Base-by-base conservation (phyloP, 257 asterid species). In the Lithospermum erythrorhizon region DNA sequence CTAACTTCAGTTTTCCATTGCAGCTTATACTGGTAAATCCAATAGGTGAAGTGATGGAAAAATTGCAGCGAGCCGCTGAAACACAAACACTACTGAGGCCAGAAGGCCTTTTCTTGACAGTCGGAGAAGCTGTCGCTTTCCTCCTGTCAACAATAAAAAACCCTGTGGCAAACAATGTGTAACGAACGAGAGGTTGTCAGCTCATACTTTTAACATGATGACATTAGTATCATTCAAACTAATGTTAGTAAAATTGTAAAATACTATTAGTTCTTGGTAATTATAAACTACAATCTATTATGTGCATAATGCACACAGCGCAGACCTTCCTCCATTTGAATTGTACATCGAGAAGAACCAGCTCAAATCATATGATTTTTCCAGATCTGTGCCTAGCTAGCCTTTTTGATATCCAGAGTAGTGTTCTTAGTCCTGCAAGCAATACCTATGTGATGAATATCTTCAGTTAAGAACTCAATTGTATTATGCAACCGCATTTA, bases 1-100 rank as follows among this genome's bases (percentile, higher is more conserved):
- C 57, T 53, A 53, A 53, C 57, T 53, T 48, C 20, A 1, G 23
- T 49, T 55, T 27, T 29, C 16, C 37, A 19, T 20, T 5, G 49
- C 86, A 89, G 95, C 87, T 90, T 63, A 87, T 84, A 27, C 58
- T 90, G 78, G 95, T 90, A 68, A 90, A 90, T 74, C 95, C 97
- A 68, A 23, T 84, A 8, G 85, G 97, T 0, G 97, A 83, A 66
- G 94, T 90, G 70, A 75, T 90, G 21, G 97, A 84, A 48, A 90
- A 90, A 48, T 47, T 90, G 74, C 87, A 70, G 35, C 68, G 81
- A 1, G 82, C 84, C 0, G 86, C 82, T 10, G 86, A 85, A 11
- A 64, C 73, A 9, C 75, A 72, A 61, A 88, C 78, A 51, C 57
- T 84, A 1, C 58, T 81, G 53, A 77, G 81, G 32, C 75, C 87